Evolutionary conservation across 2,329 filamentous ascomycete genomes (phyloP).

Genomic region (Magnaporthiopsis rhizophila): DNA sequence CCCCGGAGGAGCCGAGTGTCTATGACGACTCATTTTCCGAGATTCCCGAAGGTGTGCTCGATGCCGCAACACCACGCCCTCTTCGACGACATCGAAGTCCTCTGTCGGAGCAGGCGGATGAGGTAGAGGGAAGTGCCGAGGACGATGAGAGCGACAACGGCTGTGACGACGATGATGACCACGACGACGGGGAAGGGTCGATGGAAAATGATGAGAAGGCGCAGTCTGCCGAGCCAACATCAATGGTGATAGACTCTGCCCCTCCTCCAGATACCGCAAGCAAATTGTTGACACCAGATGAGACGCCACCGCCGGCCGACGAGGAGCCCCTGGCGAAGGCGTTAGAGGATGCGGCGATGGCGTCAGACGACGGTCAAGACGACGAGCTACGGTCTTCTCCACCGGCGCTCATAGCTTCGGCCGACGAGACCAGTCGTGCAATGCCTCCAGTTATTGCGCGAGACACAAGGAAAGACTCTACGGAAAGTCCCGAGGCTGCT

Average conservation of each 20-base stretch:
- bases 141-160: background rate
- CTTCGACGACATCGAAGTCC: conserved; percentile 14
- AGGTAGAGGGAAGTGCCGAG: background rate
- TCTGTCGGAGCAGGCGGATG: conserved; percentile 12
- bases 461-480: background rate
- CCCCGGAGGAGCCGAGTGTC: conserved; percentile 22
- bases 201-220: conserved; percentile 14
- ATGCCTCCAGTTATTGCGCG: background rate
- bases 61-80: conserved; percentile 35
- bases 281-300: conserved; percentile 45
- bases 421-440: background rate
- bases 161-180: background rate
- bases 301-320: conserved; percentile 33
- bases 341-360: background rate
- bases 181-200: conserved; percentile 3
- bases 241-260: conserved; percentile 20
- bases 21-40: conserved; percentile 53
- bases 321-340: conserved; percentile 7
- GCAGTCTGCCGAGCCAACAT: conserved; percentile 4
- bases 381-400: conserved; percentile 8
- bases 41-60: conserved; percentile 42
- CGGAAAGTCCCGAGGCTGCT: background rate
- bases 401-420: background rate
- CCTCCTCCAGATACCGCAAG: conserved; percentile 29
- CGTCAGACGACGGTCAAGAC: background rate